phyloP scores from a whole-genome alignment of 331 rosid genomes.

The Rosa hybrid region DNA sequence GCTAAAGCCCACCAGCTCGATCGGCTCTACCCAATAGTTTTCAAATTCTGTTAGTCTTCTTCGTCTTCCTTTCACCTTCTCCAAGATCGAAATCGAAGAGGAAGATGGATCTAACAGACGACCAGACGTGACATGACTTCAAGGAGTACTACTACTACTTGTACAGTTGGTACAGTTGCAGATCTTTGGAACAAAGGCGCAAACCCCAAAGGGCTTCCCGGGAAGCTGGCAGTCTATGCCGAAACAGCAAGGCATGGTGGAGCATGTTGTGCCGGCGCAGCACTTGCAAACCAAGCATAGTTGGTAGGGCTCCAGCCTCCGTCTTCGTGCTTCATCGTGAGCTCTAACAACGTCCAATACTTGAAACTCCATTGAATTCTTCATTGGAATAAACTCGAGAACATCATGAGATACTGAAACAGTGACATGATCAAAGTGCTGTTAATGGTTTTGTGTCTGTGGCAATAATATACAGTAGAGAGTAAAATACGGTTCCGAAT shows the following conservation, averaged over 20 bases:
- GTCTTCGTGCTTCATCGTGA: neutral
- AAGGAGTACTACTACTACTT: neutral
- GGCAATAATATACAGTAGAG: neutral
- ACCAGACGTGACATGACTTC: neutral
- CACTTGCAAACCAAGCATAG: slow-evolving; percentile 39
- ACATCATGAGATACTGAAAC: neutral
- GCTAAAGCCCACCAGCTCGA: slow-evolving; percentile 1
- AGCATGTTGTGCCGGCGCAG: slow-evolving; percentile 32
- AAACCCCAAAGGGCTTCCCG: slow-evolving; percentile 40
- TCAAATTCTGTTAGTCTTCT: neutral
- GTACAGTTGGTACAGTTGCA: slow-evolving; percentile 38
- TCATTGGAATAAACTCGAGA: neutral
- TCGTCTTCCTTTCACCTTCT: neutral
- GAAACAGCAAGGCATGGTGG: slow-evolving; percentile 41
- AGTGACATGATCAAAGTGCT: neutral
- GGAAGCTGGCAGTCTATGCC: slow-evolving; percentile 43
- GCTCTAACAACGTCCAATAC: neutral
- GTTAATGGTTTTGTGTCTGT: neutral
- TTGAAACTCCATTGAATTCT: slow-evolving; percentile 15
- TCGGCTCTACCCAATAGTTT: neutral
- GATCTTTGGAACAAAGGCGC: slow-evolving; percentile 38
- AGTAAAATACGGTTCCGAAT: neutral
- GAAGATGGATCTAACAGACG: neutral
- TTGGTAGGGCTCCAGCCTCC: slow-evolving; percentile 33
- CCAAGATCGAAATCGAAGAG: neutral